Percentiles rank a stretch among this genome's conserved stretches.
Evolutionary conservation across 2,329 filamentous ascomycete genomes (phyloP).

Genomic region (Dichotomopilus funicola): DNA sequence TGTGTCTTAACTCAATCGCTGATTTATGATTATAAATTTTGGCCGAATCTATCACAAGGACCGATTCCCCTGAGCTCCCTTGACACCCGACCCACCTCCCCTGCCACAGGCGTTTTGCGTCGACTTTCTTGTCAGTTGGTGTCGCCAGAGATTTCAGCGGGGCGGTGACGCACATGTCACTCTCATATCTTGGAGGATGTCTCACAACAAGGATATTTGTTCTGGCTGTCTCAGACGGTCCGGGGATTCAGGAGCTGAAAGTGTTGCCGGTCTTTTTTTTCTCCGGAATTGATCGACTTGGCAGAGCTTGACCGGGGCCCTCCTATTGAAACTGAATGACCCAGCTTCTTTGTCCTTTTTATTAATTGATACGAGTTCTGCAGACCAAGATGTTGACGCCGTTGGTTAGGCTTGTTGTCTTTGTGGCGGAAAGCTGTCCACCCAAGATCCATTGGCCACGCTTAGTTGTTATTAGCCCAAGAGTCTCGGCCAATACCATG

Average conservation of each 20-base stretch:
- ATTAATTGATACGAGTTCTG: slow-evolving; percentile 1
- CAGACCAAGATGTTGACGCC: background rate
- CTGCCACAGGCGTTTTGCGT: too few species aligned
- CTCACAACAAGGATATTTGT: too few species aligned
- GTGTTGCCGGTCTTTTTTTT: background rate
- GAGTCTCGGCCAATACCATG: background rate
- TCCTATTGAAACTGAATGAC: background rate
- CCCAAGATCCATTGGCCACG: background rate
- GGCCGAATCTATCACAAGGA: too few species aligned
- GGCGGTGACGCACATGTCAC: too few species aligned
- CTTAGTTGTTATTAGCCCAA: background rate
- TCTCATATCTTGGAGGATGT: too few species aligned
- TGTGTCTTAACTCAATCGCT: too few species aligned
- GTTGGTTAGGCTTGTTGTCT: background rate
- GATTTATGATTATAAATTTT: too few species aligned
- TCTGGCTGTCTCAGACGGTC: too few species aligned
- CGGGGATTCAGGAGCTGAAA: background rate
- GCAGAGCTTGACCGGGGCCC: background rate
- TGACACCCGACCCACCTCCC: too few species aligned
- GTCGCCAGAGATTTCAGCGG: too few species aligned
- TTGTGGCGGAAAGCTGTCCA: slow-evolving; percentile 9
- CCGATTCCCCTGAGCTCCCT: too few species aligned
- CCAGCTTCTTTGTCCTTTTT: background rate
- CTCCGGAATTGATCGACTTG: background rate
- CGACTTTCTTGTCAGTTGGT: too few species aligned